phyloP scores from a whole-genome alignment of 1,139 yeast genomes.

The Saccharomycopsis phalli region DNA sequence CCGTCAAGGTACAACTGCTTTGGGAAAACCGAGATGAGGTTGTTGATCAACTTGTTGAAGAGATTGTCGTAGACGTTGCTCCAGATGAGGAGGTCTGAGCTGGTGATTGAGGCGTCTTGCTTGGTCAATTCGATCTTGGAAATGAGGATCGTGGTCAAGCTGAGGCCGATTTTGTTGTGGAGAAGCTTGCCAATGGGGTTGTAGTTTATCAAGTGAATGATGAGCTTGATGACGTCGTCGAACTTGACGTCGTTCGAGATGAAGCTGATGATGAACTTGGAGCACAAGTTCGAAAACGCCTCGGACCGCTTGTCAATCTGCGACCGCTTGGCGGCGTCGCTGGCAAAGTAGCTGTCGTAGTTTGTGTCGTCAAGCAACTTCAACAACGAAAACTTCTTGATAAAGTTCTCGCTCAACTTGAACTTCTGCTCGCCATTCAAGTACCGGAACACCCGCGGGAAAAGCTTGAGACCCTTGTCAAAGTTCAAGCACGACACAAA shows the following conservation, averaged over 20 bases:
- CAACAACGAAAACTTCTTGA: slow-evolving; percentile 74
- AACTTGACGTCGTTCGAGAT: slow-evolving; percentile 71
- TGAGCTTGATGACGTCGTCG: slow-evolving; percentile 73
- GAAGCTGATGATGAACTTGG: slow-evolving; percentile 79
- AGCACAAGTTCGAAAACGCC: slow-evolving; percentile 70
- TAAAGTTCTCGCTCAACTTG: slow-evolving; percentile 68
- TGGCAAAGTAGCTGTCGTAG: slow-evolving; percentile 52
- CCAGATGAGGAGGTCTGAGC: slow-evolving; percentile 61
- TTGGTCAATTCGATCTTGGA: slow-evolving; percentile 89
- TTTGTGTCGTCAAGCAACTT: slow-evolving; percentile 74
- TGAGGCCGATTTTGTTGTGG: slow-evolving; percentile 78
- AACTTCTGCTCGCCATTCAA: slow-evolving; percentile 69
- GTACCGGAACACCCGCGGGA: slow-evolving; percentile 83
- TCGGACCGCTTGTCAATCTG: slow-evolving; percentile 60
- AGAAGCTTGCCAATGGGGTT: slow-evolving; percentile 58
- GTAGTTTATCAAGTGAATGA: slow-evolving; percentile 65
- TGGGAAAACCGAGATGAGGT: slow-evolving; percentile 76
- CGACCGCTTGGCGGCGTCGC: slow-evolving; percentile 40
- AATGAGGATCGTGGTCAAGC: slow-evolving; percentile 76
- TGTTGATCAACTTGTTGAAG: slow-evolving; percentile 72
- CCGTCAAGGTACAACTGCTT: slow-evolving; percentile 43
- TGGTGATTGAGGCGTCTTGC: slow-evolving; percentile 50
- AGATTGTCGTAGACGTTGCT: slow-evolving; percentile 72
- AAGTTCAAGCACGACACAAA: slow-evolving; percentile 78
- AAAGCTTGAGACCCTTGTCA: slow-evolving; percentile 81